These are phyloP conservation scores for Ramichloridium luteum DNA, from an alignment of 2,329 filamentous ascomycete species.

Conservation along the genomic window DNA sequence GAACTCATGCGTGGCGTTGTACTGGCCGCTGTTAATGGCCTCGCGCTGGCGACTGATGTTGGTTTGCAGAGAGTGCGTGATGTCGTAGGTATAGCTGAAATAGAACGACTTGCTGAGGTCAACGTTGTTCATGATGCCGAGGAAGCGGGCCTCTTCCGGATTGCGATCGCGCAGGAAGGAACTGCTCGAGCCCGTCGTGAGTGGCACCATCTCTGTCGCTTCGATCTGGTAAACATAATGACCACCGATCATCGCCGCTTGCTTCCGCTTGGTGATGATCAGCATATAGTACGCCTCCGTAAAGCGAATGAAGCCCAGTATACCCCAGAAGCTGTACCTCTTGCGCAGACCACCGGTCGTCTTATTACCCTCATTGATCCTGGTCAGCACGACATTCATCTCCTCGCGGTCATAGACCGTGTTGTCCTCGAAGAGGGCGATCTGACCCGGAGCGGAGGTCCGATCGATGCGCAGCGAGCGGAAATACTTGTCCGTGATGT, in stretches of 20 bases:
- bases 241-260: slow-evolving; percentile 89
- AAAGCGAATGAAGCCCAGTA: slow-evolving; percentile 90
- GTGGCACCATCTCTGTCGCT: slow-evolving; percentile 77
- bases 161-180: slow-evolving; percentile 70
- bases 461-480: slow-evolving; percentile 91
- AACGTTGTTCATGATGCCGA: slow-evolving; percentile 79
- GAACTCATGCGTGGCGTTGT: slow-evolving; percentile 48
- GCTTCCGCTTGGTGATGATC: slow-evolving; percentile 87
- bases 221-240: slow-evolving; percentile 95
- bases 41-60: slow-evolving; percentile 76
- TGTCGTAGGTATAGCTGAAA: slow-evolving; percentile 96
- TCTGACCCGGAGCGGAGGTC: slow-evolving; percentile 63
- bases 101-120: slow-evolving; percentile 90
- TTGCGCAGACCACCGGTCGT: slow-evolving; percentile 79
- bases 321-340: slow-evolving; percentile 81
- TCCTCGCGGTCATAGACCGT: slow-evolving; percentile 86
- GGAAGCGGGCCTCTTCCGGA: slow-evolving; percentile 77
- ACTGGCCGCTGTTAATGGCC: slow-evolving; percentile 52
- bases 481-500: slow-evolving; percentile 78
- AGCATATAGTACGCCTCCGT: slow-evolving; percentile 97
- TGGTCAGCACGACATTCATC: slow-evolving; percentile 84
- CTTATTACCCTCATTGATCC: slow-evolving; percentile 91
- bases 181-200: slow-evolving; percentile 57
- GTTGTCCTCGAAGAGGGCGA: slow-evolving; percentile 84
- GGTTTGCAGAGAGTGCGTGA: slow-evolving; percentile 81